A percentile compares a stretch with the other conserved stretches of the same genome.
phyloP scores from a whole-genome alignment of 257 asterid species.

The Capsicum rhomboideum region DNA sequence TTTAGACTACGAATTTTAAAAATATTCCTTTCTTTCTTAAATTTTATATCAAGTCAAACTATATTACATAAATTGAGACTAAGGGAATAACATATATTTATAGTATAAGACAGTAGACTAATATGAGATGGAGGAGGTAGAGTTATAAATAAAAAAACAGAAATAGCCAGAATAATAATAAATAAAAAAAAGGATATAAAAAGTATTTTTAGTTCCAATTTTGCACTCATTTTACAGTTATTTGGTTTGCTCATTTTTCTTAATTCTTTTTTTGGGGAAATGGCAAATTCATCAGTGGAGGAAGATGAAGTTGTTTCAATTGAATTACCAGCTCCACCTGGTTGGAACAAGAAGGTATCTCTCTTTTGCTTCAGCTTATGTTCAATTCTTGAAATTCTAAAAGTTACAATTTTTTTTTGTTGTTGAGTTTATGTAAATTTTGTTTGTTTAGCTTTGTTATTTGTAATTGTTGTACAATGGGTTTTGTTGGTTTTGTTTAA shows the following conservation, averaged over 20 bases:
- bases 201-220: not conserved
- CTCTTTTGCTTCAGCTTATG: not conserved
- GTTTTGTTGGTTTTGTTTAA: not conserved
- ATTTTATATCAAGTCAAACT: too few species aligned
- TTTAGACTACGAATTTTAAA: too few species aligned
- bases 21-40: too few species aligned
- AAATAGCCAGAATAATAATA: not conserved
- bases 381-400: not conserved
- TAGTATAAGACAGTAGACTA: too few species aligned
- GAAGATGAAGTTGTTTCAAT: not conserved
- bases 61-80: too few species aligned
- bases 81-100: too few species aligned
- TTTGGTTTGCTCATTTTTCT: not conserved
- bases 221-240: not conserved
- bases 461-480: not conserved
- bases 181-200: not conserved
- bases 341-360: conserved; percentile 1
- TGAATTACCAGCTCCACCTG: conserved; percentile 3
- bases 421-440: not conserved
- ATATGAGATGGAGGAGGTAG: too few species aligned
- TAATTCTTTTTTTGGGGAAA: not conserved
- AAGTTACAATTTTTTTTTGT: not conserved
- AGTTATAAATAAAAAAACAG: too few species aligned
- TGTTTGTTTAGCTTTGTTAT: not conserved
- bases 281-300: not conserved